A percentile compares a stretch with the other conserved stretches of the same genome.
Conservation (phyloP, 2,329 filamentous ascomycete genomes). For the Neonectria sp. region DNA sequence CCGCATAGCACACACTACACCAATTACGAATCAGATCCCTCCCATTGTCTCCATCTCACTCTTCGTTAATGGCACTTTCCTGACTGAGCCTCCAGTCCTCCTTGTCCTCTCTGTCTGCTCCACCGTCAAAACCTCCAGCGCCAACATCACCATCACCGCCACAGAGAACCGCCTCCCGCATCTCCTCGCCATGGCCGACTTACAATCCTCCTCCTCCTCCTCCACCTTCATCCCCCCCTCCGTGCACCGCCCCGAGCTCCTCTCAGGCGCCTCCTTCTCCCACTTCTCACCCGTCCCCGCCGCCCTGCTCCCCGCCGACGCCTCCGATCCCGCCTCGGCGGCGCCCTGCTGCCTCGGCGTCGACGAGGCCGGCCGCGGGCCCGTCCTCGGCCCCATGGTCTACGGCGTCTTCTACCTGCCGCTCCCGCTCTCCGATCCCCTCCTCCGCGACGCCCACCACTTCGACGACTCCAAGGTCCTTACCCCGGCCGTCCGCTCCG, state of each 20-base stretch:
- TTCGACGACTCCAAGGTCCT: constrained; percentile 98
- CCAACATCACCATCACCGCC: constrained; percentile 11
- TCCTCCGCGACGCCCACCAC: constrained; percentile 84
- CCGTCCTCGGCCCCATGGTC: constrained; percentile 88
- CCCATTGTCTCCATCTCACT: background rate
- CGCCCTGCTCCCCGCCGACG: constrained; percentile 65
- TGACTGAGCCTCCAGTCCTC: background rate
- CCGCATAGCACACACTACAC: background rate
- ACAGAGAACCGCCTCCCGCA: background rate
- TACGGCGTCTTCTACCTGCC: constrained; percentile 84
- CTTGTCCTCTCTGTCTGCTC: background rate
- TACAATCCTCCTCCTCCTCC: constrained; percentile 20
- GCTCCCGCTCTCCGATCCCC: constrained; percentile 75
- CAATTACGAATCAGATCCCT: background rate
- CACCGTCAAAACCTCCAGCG: background rate
- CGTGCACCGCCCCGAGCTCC: constrained; percentile 69
- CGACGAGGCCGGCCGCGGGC: constrained; percentile 94
- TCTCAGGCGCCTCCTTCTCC: constrained; percentile 77
- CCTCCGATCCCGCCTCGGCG: constrained; percentile 52
- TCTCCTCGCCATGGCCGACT: constrained; percentile 24
- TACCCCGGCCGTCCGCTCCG: constrained; percentile 82
- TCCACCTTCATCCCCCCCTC: constrained; percentile 77
- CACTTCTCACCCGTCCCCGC: constrained; percentile 80
- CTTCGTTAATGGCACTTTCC: constrained; percentile 2
- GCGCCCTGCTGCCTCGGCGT: constrained; percentile 82